Evolutionary conservation across 768 basidiomycete species (phyloP).

Genomic region (Mrakia blollopis): DNA sequence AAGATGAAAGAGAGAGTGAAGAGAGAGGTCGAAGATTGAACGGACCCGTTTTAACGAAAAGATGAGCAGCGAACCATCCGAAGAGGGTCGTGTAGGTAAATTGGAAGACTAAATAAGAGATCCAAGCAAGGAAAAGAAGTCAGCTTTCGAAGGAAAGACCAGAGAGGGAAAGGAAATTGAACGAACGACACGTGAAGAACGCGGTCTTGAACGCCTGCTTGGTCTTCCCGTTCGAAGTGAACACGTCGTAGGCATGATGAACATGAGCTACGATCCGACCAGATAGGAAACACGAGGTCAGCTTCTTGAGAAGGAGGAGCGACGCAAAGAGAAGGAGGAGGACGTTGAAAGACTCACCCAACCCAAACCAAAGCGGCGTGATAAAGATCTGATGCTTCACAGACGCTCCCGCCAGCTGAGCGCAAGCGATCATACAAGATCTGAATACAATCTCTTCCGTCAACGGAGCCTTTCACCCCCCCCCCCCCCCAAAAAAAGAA

Average conservation of each 20-base stretch:
- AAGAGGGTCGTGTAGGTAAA: conserved; percentile 86
- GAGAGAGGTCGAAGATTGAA: background rate
- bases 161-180: background rate
- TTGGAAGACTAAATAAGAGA: conserved; percentile 66
- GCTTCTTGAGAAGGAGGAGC: background rate
- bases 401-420: conserved; percentile 61
- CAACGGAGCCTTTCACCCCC: conserved; percentile 61
- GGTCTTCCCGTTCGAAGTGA: conserved; percentile 66
- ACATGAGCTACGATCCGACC: conserved; percentile 62
- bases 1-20: too few species aligned
- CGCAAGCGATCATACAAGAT: conserved; percentile 70
- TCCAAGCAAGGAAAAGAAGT: background rate
- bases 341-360: conserved; percentile 71
- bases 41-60: conserved; percentile 73
- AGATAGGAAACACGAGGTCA: background rate
- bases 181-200: conserved; percentile 53
- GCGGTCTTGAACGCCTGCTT: conserved; percentile 61
- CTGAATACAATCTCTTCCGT: conserved; percentile 93
- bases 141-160: conserved; percentile 15
- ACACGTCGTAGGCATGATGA: conserved; percentile 88
- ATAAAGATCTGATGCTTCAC: conserved; percentile 63
- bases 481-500: background rate
- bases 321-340: background rate
- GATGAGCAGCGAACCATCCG: conserved; percentile 77
- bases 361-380: conserved; percentile 79